Percentiles rank a stretch among this genome's conserved stretches.
Conservation (phyloP, 2,329 filamentous ascomycete genomes). For the Hymenoscyphus repandus region DNA sequence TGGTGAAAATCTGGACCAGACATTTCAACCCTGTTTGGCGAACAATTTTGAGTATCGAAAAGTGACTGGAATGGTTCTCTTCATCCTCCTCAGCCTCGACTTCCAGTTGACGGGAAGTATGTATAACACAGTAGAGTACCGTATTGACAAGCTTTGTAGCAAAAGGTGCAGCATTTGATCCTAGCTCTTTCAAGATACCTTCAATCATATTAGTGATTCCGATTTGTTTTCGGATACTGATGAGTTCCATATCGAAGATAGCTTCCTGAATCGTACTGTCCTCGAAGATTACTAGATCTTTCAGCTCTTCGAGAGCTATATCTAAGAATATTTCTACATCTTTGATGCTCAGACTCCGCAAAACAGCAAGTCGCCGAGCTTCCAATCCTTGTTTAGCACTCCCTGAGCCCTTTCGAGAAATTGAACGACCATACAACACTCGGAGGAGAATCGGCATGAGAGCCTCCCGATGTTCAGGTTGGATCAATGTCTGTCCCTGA, state of each 20-base stretch:
- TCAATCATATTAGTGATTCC: constrained; percentile 91
- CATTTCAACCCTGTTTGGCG: constrained; percentile 77
- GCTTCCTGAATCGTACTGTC: constrained; percentile 30
- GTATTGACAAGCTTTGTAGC: constrained; percentile 66
- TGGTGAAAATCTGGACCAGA: constrained; percentile 71
- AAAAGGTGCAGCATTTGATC: constrained; percentile 65
- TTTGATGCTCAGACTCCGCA: constrained; percentile 69
- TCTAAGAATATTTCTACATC: constrained; percentile 79
- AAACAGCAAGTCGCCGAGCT: constrained; percentile 71
- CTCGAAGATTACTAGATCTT: constrained; percentile 53
- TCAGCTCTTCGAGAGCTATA: constrained; percentile 71
- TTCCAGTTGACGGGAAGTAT: constrained; percentile 56
- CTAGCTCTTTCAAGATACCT: constrained; percentile 79
- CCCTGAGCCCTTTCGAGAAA: constrained; percentile 71
- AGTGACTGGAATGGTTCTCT: constrained; percentile 30
- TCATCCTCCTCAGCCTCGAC: constrained; percentile 28
- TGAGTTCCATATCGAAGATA: constrained; percentile 51
- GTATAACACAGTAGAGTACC: constrained; percentile 74
- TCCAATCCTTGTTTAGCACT: constrained; percentile 78
- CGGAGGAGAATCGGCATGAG: constrained; percentile 84
- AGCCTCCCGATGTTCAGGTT: constrained; percentile 63
- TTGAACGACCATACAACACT: constrained; percentile 82
- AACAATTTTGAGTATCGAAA: constrained; percentile 60
- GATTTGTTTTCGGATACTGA: constrained; percentile 73
- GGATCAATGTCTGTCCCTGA: constrained; percentile 67